Evolutionary conservation across 345 rosid species (phyloP).

Genomic region (Eucalyptus virginea): DNA sequence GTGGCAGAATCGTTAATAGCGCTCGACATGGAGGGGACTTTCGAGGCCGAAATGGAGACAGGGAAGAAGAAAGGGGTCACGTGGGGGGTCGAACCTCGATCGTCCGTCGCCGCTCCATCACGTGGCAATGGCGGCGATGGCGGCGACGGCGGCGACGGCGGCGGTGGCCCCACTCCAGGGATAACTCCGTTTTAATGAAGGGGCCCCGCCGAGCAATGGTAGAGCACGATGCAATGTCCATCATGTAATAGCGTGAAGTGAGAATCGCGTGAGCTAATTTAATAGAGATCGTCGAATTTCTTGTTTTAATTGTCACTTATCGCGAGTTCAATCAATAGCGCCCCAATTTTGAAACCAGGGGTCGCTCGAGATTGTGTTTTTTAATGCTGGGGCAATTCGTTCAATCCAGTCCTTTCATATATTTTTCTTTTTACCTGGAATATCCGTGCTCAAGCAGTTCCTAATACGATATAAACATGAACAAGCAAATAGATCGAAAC

Average conservation of each 20-base stretch:
- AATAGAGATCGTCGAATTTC: not conserved
- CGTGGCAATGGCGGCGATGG: no score
- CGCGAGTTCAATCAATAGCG: not conserved
- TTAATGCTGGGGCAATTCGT: not conserved
- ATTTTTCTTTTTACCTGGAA: not conserved
- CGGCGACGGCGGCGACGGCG: not conserved
- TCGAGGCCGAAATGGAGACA: not conserved
- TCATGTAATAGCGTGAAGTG: not conserved
- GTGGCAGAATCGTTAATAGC: not conserved
- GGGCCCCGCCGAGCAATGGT: not conserved
- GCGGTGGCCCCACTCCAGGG: not conserved
- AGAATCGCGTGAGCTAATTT: accelerated
- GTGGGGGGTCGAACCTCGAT: not conserved
- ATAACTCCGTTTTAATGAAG: not conserved
- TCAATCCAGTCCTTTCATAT: not conserved
- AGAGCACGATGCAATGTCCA: not conserved
- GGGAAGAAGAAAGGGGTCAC: not conserved
- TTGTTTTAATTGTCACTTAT: not conserved
- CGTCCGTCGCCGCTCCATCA: not conserved
- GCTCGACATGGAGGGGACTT: not conserved
- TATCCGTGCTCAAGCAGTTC: not conserved
- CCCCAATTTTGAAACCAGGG: not conserved
- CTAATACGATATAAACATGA: not conserved
- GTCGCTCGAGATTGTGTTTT: not conserved
- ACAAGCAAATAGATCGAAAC: not conserved